Conservation (phyloP, 2,329 filamentous ascomycete genomes). For the Colletotrichum sp. region DNA sequence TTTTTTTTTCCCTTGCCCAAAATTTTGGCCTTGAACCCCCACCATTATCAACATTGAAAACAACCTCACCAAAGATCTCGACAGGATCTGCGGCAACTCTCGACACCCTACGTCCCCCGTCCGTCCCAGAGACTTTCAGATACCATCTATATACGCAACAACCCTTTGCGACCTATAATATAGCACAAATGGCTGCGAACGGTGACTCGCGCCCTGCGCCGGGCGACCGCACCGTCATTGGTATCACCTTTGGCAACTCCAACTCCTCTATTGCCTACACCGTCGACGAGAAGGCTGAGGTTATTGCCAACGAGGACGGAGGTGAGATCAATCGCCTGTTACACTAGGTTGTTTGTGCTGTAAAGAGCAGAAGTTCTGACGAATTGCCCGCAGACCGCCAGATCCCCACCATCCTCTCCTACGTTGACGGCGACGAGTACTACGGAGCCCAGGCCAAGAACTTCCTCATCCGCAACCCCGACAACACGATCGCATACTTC, state of each 20-base stretch:
- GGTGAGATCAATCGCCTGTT: slow-evolving; percentile 52
- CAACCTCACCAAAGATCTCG: slow-evolving; percentile 8
- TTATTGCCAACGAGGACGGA: slow-evolving; percentile 99
- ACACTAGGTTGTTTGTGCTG: slow-evolving; percentile 31
- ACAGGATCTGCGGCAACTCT: not conserved
- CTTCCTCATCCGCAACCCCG: slow-evolving; percentile 89
- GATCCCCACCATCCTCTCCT: slow-evolving; percentile 93
- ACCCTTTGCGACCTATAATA: slow-evolving; percentile 18
- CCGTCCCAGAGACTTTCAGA: not conserved
- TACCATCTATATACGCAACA: not conserved
- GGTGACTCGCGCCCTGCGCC: slow-evolving; percentile 52
- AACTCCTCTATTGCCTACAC: slow-evolving; percentile 98
- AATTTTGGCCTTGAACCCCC: slow-evolving; percentile 21
- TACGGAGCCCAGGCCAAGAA: slow-evolving; percentile 94
- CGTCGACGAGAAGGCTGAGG: slow-evolving; percentile 91
- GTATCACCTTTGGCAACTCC: slow-evolving; percentile 97
- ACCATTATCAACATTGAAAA: slow-evolving; percentile 18
- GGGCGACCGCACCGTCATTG: slow-evolving; percentile 76
- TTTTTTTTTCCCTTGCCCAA: slow-evolving; percentile 19
- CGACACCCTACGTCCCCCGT: not conserved
- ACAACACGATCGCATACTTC: slow-evolving; percentile 95
- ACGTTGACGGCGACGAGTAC: slow-evolving; percentile 95
- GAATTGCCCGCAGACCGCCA: slow-evolving; percentile 75
- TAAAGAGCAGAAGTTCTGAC: not conserved
- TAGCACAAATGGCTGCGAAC: slow-evolving; percentile 50